phyloP scores from a whole-genome alignment of 306 rosid species.

The Medicago ruthenica region DNA sequence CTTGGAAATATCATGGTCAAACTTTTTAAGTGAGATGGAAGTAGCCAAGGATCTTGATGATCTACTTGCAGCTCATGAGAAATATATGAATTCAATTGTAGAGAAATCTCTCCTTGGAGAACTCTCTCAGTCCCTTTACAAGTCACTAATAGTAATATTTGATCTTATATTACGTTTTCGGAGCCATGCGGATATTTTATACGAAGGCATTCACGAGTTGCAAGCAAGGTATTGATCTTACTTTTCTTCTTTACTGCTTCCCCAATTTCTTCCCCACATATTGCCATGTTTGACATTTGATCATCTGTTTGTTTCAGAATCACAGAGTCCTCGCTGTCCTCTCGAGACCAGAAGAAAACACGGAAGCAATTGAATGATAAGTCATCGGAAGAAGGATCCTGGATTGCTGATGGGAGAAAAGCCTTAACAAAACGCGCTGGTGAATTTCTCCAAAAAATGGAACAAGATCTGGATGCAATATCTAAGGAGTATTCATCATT shows the following conservation, averaged over 20 bases:
- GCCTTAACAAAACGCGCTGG: constrained; percentile 85
- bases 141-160: constrained; percentile 80
- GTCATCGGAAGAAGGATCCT: constrained; percentile 67
- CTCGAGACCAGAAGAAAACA: constrained; percentile 65
- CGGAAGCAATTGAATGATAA: constrained; percentile 51
- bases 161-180: constrained; percentile 89
- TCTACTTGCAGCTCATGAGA: constrained; percentile 92
- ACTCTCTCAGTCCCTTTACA: constrained; percentile 81
- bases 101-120: constrained; percentile 96
- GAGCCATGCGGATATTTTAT: constrained; percentile 84
- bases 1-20: constrained; percentile 93
- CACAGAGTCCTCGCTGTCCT: constrained; percentile 66
- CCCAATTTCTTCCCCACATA: background rate
- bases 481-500: constrained; percentile 83
- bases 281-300: constrained; percentile 33
- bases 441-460: constrained; percentile 81
- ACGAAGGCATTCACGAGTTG: constrained; percentile 88
- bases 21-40: constrained; percentile 83
- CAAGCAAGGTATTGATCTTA: constrained; percentile 77
- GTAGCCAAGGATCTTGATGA: constrained; percentile 95
- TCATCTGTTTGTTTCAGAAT: constrained; percentile 59
- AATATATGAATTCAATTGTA: constrained; percentile 83
- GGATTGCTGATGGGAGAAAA: constrained; percentile 89
- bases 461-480: constrained; percentile 78
- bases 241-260: constrained; percentile 18